Evolutionary conservation across 164 flowering plant genomes (phyloP), one percentile per base, ranked within the genome.

Genomic region (Amborella trichopoda): DNA sequence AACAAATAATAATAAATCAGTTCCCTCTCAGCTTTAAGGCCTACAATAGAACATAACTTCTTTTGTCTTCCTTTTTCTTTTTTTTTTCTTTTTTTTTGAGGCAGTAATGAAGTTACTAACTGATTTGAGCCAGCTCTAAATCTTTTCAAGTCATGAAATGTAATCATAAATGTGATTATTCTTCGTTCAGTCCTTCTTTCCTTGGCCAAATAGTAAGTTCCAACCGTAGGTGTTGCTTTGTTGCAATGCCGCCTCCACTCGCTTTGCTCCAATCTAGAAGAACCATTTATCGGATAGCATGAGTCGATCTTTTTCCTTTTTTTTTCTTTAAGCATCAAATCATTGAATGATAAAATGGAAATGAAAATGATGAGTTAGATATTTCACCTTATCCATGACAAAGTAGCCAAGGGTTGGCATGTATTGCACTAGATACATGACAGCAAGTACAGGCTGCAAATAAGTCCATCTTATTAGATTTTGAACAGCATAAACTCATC

Each of bases 381-480:
- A 32, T 40, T 9, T 38, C 76, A 91, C 98, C 94, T 87, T 91
- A 71, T 91, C 98, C 96, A 91, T 81, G 33, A 91, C 66, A 94
- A 93, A 91, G 61, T 52, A 87, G 30, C 99, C 96, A 44, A 91
- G 39, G 23, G 72, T 61, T 44, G 99, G 96, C 79, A 80, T 72
- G 71, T 91, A 91, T 58, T 91, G 99, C 63, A 81, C 81, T 68
- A 87, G 54, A 59, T 91, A 91, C 99, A 91, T 87, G 26, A 91
- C 83, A 49, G 77, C 83, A 28, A 91, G 86, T 34, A 91, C 95
- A 46, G 99, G 96, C 96, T 87, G 91, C 70, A 71, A 56, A 38
- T 22, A 38, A 38, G 6, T 10, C 11, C 16, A 38, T 6, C 21
- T 16, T 6, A 38, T n/a, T n/a, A n/a, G n/a, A n/a, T n/a, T n/a